Percentiles rank a stretch among this genome's conserved stretches.
Conservation (phyloP, 2,329 filamentous ascomycete genomes). For the Paraphaeosphaeria sporulosa region DNA sequence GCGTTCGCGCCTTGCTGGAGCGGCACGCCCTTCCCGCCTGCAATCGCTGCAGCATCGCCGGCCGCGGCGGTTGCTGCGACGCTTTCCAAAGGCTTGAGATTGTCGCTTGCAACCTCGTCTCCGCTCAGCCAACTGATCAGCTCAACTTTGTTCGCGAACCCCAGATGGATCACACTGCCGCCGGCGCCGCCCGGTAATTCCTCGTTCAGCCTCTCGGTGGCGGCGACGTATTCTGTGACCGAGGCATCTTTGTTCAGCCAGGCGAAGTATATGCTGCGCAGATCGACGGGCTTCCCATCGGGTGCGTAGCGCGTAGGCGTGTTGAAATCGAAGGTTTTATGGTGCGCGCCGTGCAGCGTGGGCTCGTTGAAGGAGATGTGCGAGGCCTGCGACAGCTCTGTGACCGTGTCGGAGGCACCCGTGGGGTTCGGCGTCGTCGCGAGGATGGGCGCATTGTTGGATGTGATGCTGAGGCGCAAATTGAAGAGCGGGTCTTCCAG, state of each 20-base stretch:
- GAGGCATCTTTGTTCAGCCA: constrained; percentile 92
- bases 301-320: constrained; percentile 86
- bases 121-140: constrained; percentile 93
- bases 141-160: constrained; percentile 90
- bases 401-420: constrained; percentile 65
- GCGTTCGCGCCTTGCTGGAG: constrained; percentile 49
- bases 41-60: constrained; percentile 61
- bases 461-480: constrained; percentile 82
- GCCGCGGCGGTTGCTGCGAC: constrained; percentile 58
- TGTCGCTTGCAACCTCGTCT: constrained; percentile 81
- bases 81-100: constrained; percentile 83
- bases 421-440: constrained; percentile 73
- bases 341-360: constrained; percentile 48
- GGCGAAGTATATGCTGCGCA: constrained; percentile 95
- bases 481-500: constrained; percentile 77
- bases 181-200: constrained; percentile 69
- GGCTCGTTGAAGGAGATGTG: constrained; percentile 72
- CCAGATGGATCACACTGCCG: constrained; percentile 82
- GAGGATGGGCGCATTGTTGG: constrained; percentile 73
- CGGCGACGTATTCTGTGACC: constrained; percentile 89
- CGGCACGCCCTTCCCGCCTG: constrained; percentile 56
- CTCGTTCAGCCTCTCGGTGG: constrained; percentile 80
- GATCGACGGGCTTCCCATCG: constrained; percentile 71
- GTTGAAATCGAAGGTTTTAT: constrained; percentile 72
- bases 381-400: constrained; percentile 65